Evolutionary conservation across 805 yeast genomes (phyloP), one percentile per base, ranked within the genome.

Genomic region (Ogataea ganodermae): DNA sequence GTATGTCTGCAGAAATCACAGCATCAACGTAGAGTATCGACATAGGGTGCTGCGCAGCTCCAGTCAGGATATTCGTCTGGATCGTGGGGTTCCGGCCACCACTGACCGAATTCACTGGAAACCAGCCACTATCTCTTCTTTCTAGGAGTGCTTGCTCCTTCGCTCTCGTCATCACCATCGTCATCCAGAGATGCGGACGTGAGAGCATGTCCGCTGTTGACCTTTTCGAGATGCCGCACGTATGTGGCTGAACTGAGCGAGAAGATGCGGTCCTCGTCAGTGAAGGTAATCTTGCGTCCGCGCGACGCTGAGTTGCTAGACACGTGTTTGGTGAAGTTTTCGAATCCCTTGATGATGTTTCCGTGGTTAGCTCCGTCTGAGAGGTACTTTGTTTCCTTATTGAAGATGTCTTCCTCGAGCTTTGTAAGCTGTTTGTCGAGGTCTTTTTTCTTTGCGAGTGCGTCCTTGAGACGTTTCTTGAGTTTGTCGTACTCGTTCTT

Each of bases 291-390:
- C 67, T 80, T 73, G 60, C 76, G 74, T 66, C 71, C 73, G 24
- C 61, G 52, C n/a, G 74, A 58, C 1, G 60, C 35, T 3, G 68
- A 59, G 21, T 70, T 66, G 14, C 54, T 36, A 1, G 59, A 50
- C 3, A 50, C 50, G 27, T 47, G 47, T 55, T 85, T 86, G 41
- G 84, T 74, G 60, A 87, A 86, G 57, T 81, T 85, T 41, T 91
- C 97, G 59, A 90, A 91, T 1, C 98, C 98, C 53, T 86, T 85
- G n/a, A 89, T 86, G 22, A 92, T 84, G 64, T 89, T 91, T 0
- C 97, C 91, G 46, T 79, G 79, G 23, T 74, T 66, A 23, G 70
- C 66, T 48, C 89, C 80, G 44, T 86, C 90, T 23, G 84, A 79
- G 39, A 91, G 78, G 62, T 91, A 91, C 12, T 80, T 78, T 8